Evolutionary conservation across 139 green algal species (phyloP).

Genomic region (Chlamydomonas incerta): DNA sequence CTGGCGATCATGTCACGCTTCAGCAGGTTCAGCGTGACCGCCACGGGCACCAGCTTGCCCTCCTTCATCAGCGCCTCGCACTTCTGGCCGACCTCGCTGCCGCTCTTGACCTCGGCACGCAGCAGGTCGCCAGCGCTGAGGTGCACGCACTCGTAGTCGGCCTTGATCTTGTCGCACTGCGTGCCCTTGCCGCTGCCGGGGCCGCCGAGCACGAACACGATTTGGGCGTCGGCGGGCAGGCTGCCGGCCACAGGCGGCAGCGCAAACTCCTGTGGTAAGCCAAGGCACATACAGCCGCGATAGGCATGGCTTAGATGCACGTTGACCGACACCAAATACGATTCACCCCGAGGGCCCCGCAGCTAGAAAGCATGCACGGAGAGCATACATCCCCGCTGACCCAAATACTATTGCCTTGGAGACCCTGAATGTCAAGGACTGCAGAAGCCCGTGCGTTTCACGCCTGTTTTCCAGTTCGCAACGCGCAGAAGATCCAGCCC

Average conservation of each 20-base stretch:
- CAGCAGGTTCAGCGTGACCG: conserved; percentile 81
- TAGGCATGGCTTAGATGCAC: no score
- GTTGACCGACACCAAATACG: no score
- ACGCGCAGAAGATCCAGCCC: no score
- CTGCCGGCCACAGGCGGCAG: conserved; percentile 46
- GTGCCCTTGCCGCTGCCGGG: conserved; percentile 67
- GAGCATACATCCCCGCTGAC: no score
- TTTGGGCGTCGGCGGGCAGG: conserved; percentile 48
- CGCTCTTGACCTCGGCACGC: conserved; percentile 76
- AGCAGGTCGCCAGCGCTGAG: conserved; percentile 81
- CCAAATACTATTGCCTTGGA: no score
- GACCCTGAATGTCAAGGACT: no score
- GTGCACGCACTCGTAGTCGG: conserved; percentile 53
- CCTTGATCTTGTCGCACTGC: conserved; percentile 62
- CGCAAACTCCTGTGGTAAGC: conserved; percentile 3
- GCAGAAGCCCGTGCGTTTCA: no score
- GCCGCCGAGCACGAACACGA: conserved; percentile 66
- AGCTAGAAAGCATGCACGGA: no score
- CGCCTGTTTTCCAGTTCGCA: no score
- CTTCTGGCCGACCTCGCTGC: conserved; percentile 62
- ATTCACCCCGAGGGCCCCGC: no score
- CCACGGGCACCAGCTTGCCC: conserved; percentile 82
- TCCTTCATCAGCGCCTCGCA: conserved; percentile 86
- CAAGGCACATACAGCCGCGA: no score
- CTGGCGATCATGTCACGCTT: conserved; percentile 64